These are phyloP conservation scores for Myriosclerotinia scirpicola DNA, from an alignment of 2,329 filamentous ascomycete species.

Conservation along the genomic window DNA sequence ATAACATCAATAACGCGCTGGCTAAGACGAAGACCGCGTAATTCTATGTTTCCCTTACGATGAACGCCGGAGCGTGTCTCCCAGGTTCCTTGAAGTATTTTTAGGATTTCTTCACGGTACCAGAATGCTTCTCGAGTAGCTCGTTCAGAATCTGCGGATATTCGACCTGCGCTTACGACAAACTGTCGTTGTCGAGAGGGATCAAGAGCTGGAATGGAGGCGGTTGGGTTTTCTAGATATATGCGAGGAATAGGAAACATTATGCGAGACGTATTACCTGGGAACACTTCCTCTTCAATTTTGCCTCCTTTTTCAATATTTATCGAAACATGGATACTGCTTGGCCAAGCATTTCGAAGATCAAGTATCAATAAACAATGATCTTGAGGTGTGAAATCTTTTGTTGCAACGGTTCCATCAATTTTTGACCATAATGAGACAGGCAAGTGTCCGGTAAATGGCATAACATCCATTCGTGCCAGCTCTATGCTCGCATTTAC, in stretches of 20 bases:
- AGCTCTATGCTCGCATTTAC: slow-evolving; percentile 91
- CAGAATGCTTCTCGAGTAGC: slow-evolving; percentile 82
- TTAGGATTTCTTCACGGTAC: slow-evolving; percentile 81
- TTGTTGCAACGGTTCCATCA: slow-evolving; percentile 34
- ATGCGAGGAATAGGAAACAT: slow-evolving; percentile 74
- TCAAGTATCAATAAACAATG: slow-evolving; percentile 81
- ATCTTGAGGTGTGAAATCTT: slow-evolving; percentile 53
- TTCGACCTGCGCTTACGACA: slow-evolving; percentile 77
- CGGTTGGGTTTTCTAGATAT: slow-evolving; percentile 73
- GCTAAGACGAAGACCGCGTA: slow-evolving; percentile 72
- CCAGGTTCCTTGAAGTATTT: slow-evolving; percentile 71
- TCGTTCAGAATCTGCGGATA: slow-evolving; percentile 77
- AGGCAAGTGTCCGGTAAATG: slow-evolving; percentile 68
- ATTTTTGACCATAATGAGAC: slow-evolving; percentile 55
- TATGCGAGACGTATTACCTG: slow-evolving; percentile 70
- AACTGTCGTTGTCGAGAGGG: slow-evolving; percentile 86
- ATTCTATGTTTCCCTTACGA: slow-evolving; percentile 68
- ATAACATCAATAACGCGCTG: slow-evolving; percentile 80
- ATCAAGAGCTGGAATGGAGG: slow-evolving; percentile 76
- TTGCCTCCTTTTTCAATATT: slow-evolving; percentile 40
- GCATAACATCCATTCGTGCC: slow-evolving; percentile 73
- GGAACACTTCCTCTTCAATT: slow-evolving; percentile 55
- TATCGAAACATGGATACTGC: slow-evolving; percentile 67
- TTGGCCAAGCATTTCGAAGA: slow-evolving; percentile 87
- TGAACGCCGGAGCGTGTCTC: slow-evolving; percentile 52